Base-by-base conservation (phyloP, 768 basidiomycete species). In the Lactifluus piperatus region DNA sequence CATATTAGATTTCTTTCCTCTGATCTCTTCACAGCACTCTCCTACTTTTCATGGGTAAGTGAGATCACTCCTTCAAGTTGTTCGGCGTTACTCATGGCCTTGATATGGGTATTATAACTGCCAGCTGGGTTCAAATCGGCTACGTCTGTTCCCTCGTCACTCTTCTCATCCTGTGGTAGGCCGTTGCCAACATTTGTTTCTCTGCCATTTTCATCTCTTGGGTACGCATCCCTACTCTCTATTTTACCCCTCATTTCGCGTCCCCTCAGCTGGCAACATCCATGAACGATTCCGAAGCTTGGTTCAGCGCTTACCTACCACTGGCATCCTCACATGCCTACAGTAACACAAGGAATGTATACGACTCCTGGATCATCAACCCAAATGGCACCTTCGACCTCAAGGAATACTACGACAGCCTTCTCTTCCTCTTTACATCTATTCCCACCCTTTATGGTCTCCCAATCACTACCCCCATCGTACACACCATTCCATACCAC, bases 151-250 rank as follows among this genome's bases (percentile, higher is more conserved):
- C 81, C 29, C 88, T n/a, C n/a, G n/a, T n/a, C n/a, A n/a, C n/a
- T n/a, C 59, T 60, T 27, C 18, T 54, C 20, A 24, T 30, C 1
- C 54, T 54, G 8, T 60, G 95, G 95, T 98, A 94, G 95, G 94
- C 94, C 3, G 81, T 90, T 70, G 88, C 86, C 26, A 93, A 98
- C 70, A 64, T 77, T 34, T 92, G 91, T 6, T 94, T 97, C 71
- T 81, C 92, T 34, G 47, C 94, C 27, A 88, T 92, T 73, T 95
- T 85, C 71, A 97, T 94, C 44, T 22, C 29, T 27, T 62, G 52
- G 52, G 6, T 53, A 11, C 9, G 43, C 13, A 13, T 30, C 29
- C 52, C 37, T 29, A 43, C 30, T 43, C 64, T 43, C 8, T 97
- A 97, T 73, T 51, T 57, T 18, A 4, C 37, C 26, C 8, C 6